Base-by-base conservation (phyloP, 495 filamentous ascomycete species). In the Bombardia bombarda region DNA sequence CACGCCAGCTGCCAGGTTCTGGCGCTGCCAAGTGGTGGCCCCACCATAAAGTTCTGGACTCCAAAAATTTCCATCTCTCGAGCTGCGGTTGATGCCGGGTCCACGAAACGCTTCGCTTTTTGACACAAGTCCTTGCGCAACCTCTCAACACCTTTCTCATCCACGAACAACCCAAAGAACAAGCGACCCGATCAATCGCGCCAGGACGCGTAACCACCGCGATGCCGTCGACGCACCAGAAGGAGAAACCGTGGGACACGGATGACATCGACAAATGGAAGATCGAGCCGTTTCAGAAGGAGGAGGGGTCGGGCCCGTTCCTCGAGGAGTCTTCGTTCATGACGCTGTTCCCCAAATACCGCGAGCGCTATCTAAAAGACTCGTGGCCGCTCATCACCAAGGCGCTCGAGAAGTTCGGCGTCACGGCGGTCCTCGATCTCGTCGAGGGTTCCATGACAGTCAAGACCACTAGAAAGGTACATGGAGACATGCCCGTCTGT, bases 241-340 rank as follows among this genome's bases (percentile, higher is more conserved):
- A 77, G 45, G 88, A 95, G 4, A 98, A 98, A 62, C 86, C 92
- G 26, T 97, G 90, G 92, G 90, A 98, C 62, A 95, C 88, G 37
- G 88, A 92, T 45, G 92, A 95, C 55, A 88, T 96, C 50, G 90
- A 98, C 62, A 95, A 95, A 60, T 98, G 90, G 90, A 92, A 89
- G 77, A 77, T 86, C 57, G 87, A 94, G 38, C 67, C 79, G 21
- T 95, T 98, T 71, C 90, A 74, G 37, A 80, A 83, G 50, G 86
- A 99, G 62, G 95, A 97, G 65, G 67, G 70, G 33, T 83, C 75
- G 31, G 92, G 93, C 41, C 81, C 83, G 26, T 94, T 99, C 68
- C 75, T 79, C 31, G 90, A 97, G 66, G 92, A 99, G 68, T 94
- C 61, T 0, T 66, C 84, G 7, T 95, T 95, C 60, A 79, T 81